Conservation (phyloP, 371 early-diverging fungal species). For the Mortierella sp. region DNA sequence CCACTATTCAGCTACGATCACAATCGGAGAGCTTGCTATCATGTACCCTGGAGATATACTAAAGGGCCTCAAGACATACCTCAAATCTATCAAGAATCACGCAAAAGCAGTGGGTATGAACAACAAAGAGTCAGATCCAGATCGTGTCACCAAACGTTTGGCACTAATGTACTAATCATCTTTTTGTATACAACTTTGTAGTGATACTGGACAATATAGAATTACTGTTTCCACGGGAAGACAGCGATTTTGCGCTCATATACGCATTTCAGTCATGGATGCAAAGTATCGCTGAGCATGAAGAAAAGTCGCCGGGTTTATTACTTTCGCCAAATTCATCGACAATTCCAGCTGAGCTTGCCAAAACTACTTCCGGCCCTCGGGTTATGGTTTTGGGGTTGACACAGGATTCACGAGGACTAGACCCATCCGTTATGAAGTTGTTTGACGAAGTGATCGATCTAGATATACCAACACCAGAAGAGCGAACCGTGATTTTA, state of each 20-base stretch:
- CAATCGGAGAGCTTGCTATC: conserved; percentile 46
- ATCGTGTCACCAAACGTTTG: background rate
- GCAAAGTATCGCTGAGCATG: conserved; percentile 24
- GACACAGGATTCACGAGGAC: conserved; percentile 20
- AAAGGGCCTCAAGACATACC: conserved; percentile 43
- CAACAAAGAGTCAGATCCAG: background rate
- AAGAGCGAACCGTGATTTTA: conserved; percentile 62
- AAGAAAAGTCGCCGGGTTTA: background rate
- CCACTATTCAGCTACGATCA: conserved; percentile 24
- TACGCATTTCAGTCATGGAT: conserved; percentile 54
- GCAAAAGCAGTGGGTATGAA: conserved; percentile 27
- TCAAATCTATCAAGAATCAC: conserved; percentile 22
- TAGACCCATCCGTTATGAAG: conserved; percentile 23
- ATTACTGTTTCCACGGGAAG: conserved; percentile 61
- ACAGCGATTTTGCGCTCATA: conserved; percentile 55
- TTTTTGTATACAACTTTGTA: background rate
- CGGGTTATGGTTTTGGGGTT: conserved; percentile 26
- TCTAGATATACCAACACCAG: conserved; percentile 69
- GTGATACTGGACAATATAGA: conserved; percentile 72
- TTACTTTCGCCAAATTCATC: background rate
- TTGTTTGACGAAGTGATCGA: conserved; percentile 57
- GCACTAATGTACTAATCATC: background rate
- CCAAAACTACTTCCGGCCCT: background rate
- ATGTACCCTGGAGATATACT: conserved; percentile 51
- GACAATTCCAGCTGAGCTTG: background rate